Evolutionary conservation across 495 filamentous ascomycete genomes (phyloP).

Genomic region (Collariella sp.): DNA sequence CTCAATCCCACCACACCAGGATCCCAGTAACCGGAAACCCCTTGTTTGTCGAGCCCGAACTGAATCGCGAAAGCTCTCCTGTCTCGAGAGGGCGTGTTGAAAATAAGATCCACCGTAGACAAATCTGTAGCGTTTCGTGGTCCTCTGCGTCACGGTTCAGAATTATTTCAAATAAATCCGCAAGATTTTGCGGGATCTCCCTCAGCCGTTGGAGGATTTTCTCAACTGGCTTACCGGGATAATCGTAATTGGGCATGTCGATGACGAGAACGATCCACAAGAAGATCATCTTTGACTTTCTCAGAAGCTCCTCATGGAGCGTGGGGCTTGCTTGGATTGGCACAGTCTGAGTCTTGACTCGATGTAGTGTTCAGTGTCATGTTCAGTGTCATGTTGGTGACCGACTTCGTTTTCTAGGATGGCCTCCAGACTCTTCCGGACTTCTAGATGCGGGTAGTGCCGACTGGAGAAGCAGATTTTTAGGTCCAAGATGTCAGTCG

Average conservation of each 20-base stretch:
- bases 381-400: constrained; percentile 17
- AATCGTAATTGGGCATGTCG: constrained; percentile 35
- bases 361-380: constrained; percentile 18
- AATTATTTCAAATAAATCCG: constrained; percentile 27
- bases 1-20: not conserved
- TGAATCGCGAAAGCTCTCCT: constrained; percentile 30
- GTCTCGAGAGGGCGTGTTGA: constrained; percentile 23
- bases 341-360: constrained; percentile 10
- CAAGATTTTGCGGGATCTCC: constrained; percentile 22
- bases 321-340: constrained; percentile 18
- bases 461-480: constrained; percentile 42
- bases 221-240: constrained; percentile 10
- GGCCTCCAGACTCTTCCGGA: constrained; percentile 25
- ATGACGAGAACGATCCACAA: constrained; percentile 41
- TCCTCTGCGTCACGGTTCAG: constrained; percentile 24
- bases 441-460: constrained; percentile 40
- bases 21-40: not conserved
- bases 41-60: not conserved
- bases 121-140: constrained; percentile 22
- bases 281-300: constrained; percentile 37
- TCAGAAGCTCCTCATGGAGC: constrained; percentile 24
- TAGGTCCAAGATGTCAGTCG: too few species aligned
- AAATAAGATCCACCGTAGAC: constrained; percentile 33
- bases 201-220: constrained; percentile 9
- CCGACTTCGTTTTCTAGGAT: constrained; percentile 16